A percentile compares a stretch with the other conserved stretches of the same genome.
These are phyloP conservation scores for Chlamydomonas sphaeroides DNA, from an alignment of 139 green algal species.

Conservation along the genomic window DNA sequence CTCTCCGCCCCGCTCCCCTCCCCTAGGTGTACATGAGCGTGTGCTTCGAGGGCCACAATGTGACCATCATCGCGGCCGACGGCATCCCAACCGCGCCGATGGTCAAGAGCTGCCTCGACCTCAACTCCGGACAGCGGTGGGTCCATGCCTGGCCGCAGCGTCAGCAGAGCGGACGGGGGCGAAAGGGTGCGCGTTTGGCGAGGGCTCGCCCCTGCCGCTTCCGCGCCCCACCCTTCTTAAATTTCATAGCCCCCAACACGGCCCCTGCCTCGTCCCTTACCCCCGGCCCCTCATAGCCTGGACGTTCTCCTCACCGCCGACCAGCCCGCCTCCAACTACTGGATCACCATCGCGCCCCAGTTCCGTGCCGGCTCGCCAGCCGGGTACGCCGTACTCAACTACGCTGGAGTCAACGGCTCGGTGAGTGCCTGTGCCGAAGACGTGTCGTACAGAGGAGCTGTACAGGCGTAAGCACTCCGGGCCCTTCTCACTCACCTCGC, in stretches of 20 bases:
- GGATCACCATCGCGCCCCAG: slow-evolving; percentile 56
- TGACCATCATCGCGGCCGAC: slow-evolving; percentile 68
- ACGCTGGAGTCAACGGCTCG: slow-evolving; percentile 9
- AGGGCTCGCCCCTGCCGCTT: background rate
- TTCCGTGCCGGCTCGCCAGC: slow-evolving; percentile 46
- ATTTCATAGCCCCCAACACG: background rate
- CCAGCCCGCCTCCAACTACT: slow-evolving; percentile 57
- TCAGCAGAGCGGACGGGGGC: background rate
- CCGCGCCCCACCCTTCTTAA: too few species aligned
- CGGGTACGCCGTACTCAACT: slow-evolving; percentile 60
- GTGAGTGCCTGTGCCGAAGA: too few species aligned
- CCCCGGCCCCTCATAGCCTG: too few species aligned
- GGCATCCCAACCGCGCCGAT: slow-evolving; percentile 53
- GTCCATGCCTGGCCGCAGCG: too few species aligned
- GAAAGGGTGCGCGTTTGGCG: background rate
- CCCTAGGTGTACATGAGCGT: slow-evolving; percentile 60
- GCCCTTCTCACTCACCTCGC: too few species aligned
- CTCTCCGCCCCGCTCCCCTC: too few species aligned
- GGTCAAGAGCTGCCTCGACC: slow-evolving; percentile 59
- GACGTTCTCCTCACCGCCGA: slow-evolving; percentile 65
- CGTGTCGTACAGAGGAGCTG: too few species aligned
- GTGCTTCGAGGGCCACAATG: slow-evolving; percentile 68
- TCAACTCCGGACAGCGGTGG: slow-evolving; percentile 77
- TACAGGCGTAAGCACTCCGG: too few species aligned
- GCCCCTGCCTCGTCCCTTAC: too few species aligned